Evolutionary conservation across 2,329 filamentous ascomycete species (phyloP), one percentile per base, ranked within the genome.

Genomic region (Stemphylium lycopersici): DNA sequence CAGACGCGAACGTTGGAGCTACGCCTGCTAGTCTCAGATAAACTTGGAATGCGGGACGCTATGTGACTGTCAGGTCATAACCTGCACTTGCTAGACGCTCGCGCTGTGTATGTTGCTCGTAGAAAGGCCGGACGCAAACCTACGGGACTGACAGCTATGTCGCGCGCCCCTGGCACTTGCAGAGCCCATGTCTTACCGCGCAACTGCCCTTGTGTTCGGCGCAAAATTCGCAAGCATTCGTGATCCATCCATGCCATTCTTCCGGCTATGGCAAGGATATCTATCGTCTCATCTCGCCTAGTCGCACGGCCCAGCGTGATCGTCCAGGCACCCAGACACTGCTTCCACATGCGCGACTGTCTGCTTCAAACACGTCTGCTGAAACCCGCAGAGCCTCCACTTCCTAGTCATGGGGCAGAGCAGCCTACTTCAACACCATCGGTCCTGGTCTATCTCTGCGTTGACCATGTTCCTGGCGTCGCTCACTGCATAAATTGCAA

Each of bases 1-100:
- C 38, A 46, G 50, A 41, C 43, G 52, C 55, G 53, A 55, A 56
- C 62, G 55, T 58, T 55, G 56, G 53, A 40, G 31, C 34, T 40
- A 34, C 34, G 43, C 32, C 44, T n/a, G 47, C 49, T 53, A 56
- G 41, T 24, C 32, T 13, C 38, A 48, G 56, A 58, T 53, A 50
- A 51, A 50, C 48, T 58, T 49, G 54, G 59, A 40, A 33, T 45
- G 37, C 52, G 50, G 44, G 26, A 53, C 50, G 32, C 39, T 53
- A 44, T 39, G 34, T 10, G 44, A 47, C 52, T 46, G 46, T 54
- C 48, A 48, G 24, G 41, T 13, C 18, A 37, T 13, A 33, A 33
- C n/a, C 26, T 29, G 26, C 26, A 29, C 26, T 29, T 29, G 2
- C 26, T 29, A 29, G 26, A 8, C 26, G 26, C 38, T 42, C 39